These are phyloP conservation scores for Elaeis oleifera DNA, from an alignment of 202 grass and related monocot genomes.

Conservation along the genomic window DNA sequence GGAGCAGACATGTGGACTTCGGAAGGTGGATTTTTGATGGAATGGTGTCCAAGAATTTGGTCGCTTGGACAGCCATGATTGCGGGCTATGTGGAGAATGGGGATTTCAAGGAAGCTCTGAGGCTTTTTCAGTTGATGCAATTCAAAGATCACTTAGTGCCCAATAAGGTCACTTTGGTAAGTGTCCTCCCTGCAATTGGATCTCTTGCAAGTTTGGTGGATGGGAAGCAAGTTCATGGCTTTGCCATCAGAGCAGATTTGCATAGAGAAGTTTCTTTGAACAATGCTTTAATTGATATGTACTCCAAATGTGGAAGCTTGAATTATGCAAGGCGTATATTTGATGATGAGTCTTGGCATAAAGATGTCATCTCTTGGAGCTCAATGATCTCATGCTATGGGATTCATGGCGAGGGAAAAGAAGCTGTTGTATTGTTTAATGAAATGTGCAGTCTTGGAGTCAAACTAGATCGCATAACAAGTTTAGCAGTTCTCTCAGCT, in stretches of 20 bases:
- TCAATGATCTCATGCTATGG: slow-evolving; percentile 51
- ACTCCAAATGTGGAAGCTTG: slow-evolving; percentile 49
- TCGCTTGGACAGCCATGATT: slow-evolving; percentile 57
- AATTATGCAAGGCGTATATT: slow-evolving; percentile 38
- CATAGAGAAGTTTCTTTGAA: slow-evolving; percentile 31
- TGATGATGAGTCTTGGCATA: slow-evolving; percentile 40
- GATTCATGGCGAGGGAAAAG: slow-evolving; percentile 49
- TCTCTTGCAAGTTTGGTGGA: slow-evolving; percentile 21
- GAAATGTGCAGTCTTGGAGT: slow-evolving; percentile 42
- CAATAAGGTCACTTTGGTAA: slow-evolving; percentile 47
- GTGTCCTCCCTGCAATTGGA: slow-evolving; percentile 36
- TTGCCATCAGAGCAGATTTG: slow-evolving; percentile 25
- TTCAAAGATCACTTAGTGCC: slow-evolving; percentile 20
- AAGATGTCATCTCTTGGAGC: slow-evolving; percentile 67
- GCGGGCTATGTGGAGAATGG: slow-evolving; percentile 37
- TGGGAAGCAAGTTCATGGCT: slow-evolving; percentile 49
- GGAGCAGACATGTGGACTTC: slow-evolving; percentile 15
- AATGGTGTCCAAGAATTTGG: slow-evolving; percentile 34
- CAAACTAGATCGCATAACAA: slow-evolving; percentile 39
- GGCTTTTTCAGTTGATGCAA: slow-evolving; percentile 46
- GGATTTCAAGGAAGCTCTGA: slow-evolving; percentile 30
- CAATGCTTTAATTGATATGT: slow-evolving; percentile 60
- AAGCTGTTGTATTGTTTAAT: slow-evolving; percentile 47
- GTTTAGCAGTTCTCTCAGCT: slow-evolving; percentile 54
- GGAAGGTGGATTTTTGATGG: slow-evolving; percentile 24